A percentile compares a stretch with the other conserved stretches of the same genome.
Conservation (phyloP, 1,139 yeast genomes). For the Protomyces arabidopsidicola region DNA sequence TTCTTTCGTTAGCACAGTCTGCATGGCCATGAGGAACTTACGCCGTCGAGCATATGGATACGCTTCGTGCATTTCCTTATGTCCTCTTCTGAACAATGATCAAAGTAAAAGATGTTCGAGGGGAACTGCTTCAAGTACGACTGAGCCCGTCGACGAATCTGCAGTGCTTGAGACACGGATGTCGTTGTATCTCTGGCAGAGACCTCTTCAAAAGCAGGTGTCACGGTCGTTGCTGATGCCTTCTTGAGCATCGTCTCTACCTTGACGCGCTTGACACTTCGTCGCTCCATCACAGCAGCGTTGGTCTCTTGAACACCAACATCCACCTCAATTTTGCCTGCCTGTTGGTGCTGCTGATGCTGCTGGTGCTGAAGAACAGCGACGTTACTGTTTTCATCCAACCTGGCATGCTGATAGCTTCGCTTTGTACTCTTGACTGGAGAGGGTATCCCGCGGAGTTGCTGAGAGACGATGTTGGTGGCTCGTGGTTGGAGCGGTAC, state of each 20-base stretch:
- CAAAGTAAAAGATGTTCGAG: conserved; percentile 72
- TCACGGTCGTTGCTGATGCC: background rate
- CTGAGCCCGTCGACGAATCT: conserved; percentile 55
- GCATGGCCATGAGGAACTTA: conserved; percentile 25
- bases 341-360: background rate
- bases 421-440: background rate
- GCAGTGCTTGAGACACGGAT: background rate
- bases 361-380: background rate
- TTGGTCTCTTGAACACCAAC: background rate
- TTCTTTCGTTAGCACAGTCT: conserved; percentile 34
- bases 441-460: background rate
- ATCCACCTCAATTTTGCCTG: background rate
- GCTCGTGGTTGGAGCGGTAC: background rate
- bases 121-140: conserved; percentile 78
- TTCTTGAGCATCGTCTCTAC: background rate
- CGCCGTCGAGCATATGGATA: conserved; percentile 40
- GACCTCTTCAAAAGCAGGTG: background rate
- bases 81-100: conserved; percentile 52
- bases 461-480: background rate
- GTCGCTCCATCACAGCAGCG: background rate
- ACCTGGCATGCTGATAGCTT: background rate
- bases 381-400: background rate
- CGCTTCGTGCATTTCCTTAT: conserved; percentile 40
- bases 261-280: background rate
- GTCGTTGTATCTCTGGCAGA: background rate